Percentiles rank a stretch among this genome's conserved stretches.
Evolutionary conservation across 225 moss, liverwort and hornwort genomes (phyloP).

Genomic region (Pleurozium schreberi): DNA sequence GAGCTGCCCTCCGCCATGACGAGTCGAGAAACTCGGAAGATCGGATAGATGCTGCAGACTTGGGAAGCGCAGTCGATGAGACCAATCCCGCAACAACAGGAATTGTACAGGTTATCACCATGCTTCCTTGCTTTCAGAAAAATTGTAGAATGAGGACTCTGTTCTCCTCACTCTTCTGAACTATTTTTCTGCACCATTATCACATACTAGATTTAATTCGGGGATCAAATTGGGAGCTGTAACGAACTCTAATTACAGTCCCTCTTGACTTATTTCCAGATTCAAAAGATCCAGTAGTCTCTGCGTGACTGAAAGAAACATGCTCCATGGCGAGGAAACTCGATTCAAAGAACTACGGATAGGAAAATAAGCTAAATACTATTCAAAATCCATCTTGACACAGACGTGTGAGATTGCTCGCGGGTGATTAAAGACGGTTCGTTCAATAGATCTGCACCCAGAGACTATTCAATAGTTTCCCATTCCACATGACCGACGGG

Average conservation of each 20-base stretch:
- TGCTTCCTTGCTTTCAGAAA: slow-evolving; percentile 2
- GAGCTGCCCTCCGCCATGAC: slow-evolving; percentile 29
- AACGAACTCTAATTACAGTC: background rate
- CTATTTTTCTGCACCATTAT: background rate
- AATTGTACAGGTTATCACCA: slow-evolving; percentile 16
- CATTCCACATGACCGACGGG: background rate
- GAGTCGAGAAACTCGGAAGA: slow-evolving; percentile 3
- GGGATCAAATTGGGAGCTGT: background rate
- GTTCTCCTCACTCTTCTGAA: background rate
- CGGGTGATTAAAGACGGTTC: background rate
- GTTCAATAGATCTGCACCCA: background rate
- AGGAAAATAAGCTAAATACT: background rate
- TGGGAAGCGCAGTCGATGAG: background rate
- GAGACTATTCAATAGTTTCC: background rate
- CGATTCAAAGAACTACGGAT: background rate
- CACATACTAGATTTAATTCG: background rate
- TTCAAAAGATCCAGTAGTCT: background rate
- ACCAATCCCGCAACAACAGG: slow-evolving; percentile 27
- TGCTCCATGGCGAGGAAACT: background rate
- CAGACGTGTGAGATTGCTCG: background rate
- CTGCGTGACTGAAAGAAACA: background rate
- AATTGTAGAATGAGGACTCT: background rate
- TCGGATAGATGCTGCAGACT: background rate
- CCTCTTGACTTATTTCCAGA: background rate
- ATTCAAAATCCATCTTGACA: background rate